Conservation (phyloP, 2,329 filamentous ascomycete species). For the Microsporum audouinii region DNA sequence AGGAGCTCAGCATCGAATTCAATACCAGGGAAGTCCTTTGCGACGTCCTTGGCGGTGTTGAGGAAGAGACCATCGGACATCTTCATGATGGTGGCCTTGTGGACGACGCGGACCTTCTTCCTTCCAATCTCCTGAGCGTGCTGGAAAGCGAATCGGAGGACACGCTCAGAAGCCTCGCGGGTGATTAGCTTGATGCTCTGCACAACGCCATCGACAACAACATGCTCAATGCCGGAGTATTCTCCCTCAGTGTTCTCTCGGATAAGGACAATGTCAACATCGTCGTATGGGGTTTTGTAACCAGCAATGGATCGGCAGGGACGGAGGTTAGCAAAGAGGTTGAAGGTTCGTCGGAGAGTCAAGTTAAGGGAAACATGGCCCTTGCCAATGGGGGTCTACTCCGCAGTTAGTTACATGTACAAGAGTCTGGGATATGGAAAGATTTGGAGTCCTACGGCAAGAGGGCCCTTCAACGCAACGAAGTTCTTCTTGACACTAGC, state of each 20-base stretch:
- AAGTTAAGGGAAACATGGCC: constrained; percentile 98
- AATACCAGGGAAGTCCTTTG: constrained; percentile 90
- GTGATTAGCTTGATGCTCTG: constrained; percentile 99
- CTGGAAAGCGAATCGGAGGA: constrained; percentile 96
- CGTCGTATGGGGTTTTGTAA: constrained; percentile 97
- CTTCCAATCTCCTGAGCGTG: constrained; percentile 86
- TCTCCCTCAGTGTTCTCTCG: constrained; percentile 99
- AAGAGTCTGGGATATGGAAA: neutral
- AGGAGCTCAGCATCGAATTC: constrained; percentile 97
- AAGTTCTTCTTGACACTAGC: constrained; percentile 89
- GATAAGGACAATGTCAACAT: constrained; percentile 93
- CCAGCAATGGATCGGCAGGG: constrained; percentile 94
- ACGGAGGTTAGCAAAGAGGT: constrained; percentile 98
- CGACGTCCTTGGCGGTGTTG: constrained; percentile 67
- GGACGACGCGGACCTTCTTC: constrained; percentile 93
- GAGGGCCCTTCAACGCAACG: constrained; percentile 93
- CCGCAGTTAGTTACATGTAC: neutral
- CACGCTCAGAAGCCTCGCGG: constrained; percentile 82
- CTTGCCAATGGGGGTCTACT: constrained; percentile 86
- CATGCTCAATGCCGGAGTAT: constrained; percentile 98
- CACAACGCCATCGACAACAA: constrained; percentile 93
- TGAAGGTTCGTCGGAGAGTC: constrained; percentile 96
- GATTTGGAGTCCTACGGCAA: constrained; percentile 54
- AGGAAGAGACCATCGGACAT: constrained; percentile 99
- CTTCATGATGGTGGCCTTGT: constrained; percentile 99